Evolutionary conservation across 352 stramenopile species (phyloP), one percentile per base, ranked within the genome.

Genomic region (Nothophytophthora sp.): DNA sequence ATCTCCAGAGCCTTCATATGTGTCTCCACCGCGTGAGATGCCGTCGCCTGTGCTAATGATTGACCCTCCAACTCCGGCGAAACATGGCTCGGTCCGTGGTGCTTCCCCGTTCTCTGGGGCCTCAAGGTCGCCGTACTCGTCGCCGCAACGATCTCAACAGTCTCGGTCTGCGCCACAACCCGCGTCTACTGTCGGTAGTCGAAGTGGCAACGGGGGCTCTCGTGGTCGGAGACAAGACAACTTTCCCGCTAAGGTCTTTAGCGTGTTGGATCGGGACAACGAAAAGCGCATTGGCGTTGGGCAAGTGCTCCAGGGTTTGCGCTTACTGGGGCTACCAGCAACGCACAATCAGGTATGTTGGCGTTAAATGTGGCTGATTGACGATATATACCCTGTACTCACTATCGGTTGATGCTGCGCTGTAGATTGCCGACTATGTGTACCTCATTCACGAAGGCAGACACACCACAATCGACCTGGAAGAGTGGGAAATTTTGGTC

Each of bases 401-500:
- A 35, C 29, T 5, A 10, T 5, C 16, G 12, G 13, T 7, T 12
- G 4, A 4, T 35, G 13, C 22, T 36, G 7, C 1, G 13, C 5
- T 33, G 4, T 54, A 90, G 79, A 79, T 90, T 4, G 73, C 76
- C 24, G 79, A 90, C 59, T 90, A 90, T 13, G 63, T 90, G 1
- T 90, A 87, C 20, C 46, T 90, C 22, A 86, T 90, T 30, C 75
- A 90, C 20, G 76, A 90, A 75, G 76, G 70, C 16, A 41, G 47
- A 11, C 46, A 64, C 38, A 74, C 60, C 33, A 82, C 70, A 1
- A 87, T 90, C 50, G 69, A 76, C 33, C 45, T 73, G 11, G 73
- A 87, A 19, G 76, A 90, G 43, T 90, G 76, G 80, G 55, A 72
- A 42, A 87, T 88, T 32, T 50, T 88, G 9, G 74, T 90, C 1